These are phyloP conservation scores for Euclidium syriacum DNA, from an alignment of 345 rosid genomes.

Conservation along the genomic window DNA sequence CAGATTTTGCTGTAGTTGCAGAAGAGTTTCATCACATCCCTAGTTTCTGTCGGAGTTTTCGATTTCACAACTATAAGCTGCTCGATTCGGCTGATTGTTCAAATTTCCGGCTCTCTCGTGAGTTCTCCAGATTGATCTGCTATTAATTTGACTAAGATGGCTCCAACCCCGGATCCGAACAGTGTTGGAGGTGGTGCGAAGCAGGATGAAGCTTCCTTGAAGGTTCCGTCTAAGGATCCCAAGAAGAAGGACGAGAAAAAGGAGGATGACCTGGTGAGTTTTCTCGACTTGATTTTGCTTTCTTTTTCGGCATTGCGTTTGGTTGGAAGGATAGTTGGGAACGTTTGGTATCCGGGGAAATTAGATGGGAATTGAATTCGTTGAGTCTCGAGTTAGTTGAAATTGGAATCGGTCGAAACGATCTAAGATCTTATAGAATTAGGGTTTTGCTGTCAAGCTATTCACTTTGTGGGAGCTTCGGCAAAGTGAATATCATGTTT, in stretches of 20 bases:
- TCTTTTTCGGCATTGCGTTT: neutral
- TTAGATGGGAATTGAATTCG: neutral
- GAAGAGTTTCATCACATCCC: neutral
- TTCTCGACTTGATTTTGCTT: neutral
- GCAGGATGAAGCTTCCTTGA: conserved; percentile 46
- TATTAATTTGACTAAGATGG: conserved; percentile 4
- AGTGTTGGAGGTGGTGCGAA: conserved; percentile 38
- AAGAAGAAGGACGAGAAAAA: conserved; percentile 92
- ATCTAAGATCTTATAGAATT: neutral
- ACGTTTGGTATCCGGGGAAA: neutral
- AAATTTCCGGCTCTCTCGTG: too few relatives aligned
- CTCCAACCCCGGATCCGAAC: conserved; percentile 54
- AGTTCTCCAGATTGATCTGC: neutral
- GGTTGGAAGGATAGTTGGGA: neutral
- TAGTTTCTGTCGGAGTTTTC: neutral
- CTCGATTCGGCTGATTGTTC: conserved; percentile 10
- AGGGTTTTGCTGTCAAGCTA: neutral
- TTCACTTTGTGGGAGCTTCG: neutral
- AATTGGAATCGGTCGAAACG: neutral
- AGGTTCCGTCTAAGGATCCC: conserved; percentile 73
- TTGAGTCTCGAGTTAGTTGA: neutral
- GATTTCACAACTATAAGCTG: neutral
- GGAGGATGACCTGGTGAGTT: conserved; percentile 76
- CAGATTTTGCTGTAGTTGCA: neutral
- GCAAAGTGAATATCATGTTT: neutral